Evolutionary conservation across 257 asterid species (phyloP), one percentile per base, ranked within the genome.

Genomic region (Solanum stenotomum): DNA sequence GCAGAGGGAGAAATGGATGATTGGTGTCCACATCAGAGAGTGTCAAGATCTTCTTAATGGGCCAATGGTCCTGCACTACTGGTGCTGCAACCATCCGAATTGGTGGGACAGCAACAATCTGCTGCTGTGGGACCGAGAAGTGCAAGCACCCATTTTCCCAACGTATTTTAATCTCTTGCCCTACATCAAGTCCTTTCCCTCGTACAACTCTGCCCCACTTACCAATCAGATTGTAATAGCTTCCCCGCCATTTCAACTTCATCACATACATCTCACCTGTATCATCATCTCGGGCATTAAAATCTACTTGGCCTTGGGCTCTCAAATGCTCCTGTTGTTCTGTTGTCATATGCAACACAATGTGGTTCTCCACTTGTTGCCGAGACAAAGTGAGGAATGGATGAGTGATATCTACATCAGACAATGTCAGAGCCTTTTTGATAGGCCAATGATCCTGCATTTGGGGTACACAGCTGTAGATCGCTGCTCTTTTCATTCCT

Each of bases 231-330:
- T 94, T 94, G 89, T 93, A 94, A 74, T 94, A 94, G 90, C 98
- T 94, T 89, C 98, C 98, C 46, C 98, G 93, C 98, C 98, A 94
- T 90, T 95, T 94, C 89, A 94, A 83, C 91, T 95, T 95, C 98
- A 95, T 95, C 75, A 87, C 72, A 86, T 91, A 92, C 91, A 89
- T 89, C 88, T 94, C 96, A 46, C 98, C 94, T 40, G 93, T 95
- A 85, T 95, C 98, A 86, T 95, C 98, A 88, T 95, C 98, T 88
- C 87, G 95, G 71, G 96, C 95, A 85, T 93, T 93, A 79, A 95
- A 92, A 86, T 92, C 93, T 87, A 93, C 93, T 82, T 94, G 98
- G 34, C 96, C 95, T 70, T 91, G 94, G 52, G 89, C 89, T 90
- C 95, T 91, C 86, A 95, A 85, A 67, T 87, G 91, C 59, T 93